These are phyloP conservation scores for Gymnopilus junonius DNA, from an alignment of 768 basidiomycete species.

Conservation along the genomic window DNA sequence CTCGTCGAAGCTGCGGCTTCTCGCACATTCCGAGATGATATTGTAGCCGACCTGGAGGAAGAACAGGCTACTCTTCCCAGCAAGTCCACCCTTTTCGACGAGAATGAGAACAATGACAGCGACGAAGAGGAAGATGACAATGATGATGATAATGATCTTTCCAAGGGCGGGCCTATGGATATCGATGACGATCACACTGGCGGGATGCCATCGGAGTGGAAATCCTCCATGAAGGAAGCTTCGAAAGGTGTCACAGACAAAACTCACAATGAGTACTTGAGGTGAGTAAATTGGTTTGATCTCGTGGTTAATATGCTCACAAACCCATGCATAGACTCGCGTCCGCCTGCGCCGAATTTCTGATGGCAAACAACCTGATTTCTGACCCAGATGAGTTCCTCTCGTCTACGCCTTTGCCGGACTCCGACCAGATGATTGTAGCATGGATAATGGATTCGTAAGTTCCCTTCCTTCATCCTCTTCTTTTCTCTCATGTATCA, in stretches of 20 bases:
- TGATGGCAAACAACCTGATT: constrained; percentile 2
- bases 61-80: too few relatives aligned
- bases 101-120: too few relatives aligned
- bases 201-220: background rate
- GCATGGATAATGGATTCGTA: constrained; percentile 19
- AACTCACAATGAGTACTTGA: background rate
- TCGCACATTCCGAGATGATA: too few relatives aligned
- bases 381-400: constrained; percentile 9
- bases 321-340: constrained; percentile 5
- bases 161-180: too few relatives aligned
- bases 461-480: background rate
- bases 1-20: too few relatives aligned
- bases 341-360: constrained; percentile 2
- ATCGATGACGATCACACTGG: background rate
- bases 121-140: too few relatives aligned
- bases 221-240: background rate
- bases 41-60: too few relatives aligned
- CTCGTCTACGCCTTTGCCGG: background rate
- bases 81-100: too few relatives aligned
- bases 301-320: background rate
- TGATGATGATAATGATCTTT: too few relatives aligned
- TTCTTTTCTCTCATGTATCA: too few relatives aligned
- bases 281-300: constrained; percentile 4
- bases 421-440: constrained; percentile 11
- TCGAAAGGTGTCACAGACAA: constrained; percentile 5